A percentile compares a stretch with the other conserved stretches of the same genome.
phyloP scores from a whole-genome alignment of 1,284 basidiomycete genomes.

The Cryptococcus sp. region DNA sequence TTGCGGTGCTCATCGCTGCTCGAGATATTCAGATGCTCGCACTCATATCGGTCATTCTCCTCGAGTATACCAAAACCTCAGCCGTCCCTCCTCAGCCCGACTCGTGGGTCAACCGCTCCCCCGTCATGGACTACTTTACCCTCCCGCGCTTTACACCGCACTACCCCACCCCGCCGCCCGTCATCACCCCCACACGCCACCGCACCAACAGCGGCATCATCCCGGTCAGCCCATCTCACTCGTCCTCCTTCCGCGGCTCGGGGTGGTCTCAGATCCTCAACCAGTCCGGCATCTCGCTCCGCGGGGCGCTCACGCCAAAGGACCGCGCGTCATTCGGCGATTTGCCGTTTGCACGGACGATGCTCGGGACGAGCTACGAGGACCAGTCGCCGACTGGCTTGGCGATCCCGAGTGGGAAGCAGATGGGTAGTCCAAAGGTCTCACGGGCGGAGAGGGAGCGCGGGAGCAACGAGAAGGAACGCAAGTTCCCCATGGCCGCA shows the following conservation, averaged over 20 bases:
- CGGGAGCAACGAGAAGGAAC: neutral
- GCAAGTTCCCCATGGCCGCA: neutral
- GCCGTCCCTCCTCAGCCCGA: conserved; percentile 25
- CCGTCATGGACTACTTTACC: conserved; percentile 45
- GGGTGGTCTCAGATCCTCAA: conserved; percentile 45
- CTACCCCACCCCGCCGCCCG: neutral
- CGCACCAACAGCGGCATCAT: conserved; percentile 4
- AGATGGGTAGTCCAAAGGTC: conserved; percentile 6
- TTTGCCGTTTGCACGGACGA: conserved; percentile 22
- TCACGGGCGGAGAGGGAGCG: neutral
- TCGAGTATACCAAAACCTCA: conserved; percentile 44
- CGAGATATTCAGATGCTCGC: conserved; percentile 80
- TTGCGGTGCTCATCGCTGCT: conserved; percentile 60
- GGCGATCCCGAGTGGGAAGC: conserved; percentile 12
- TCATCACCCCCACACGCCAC: conserved; percentile 11
- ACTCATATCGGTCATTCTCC: conserved; percentile 66
- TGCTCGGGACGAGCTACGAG: conserved; percentile 21
- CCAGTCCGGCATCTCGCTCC: conserved; percentile 33
- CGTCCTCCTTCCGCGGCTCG: conserved; percentile 32
- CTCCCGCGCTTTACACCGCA: conserved; percentile 21
- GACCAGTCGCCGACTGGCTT: conserved; percentile 19
- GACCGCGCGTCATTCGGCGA: conserved; percentile 36
- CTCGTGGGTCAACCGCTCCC: conserved; percentile 26
- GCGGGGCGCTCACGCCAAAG: conserved; percentile 35
- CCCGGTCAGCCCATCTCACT: conserved; percentile 17